Evolutionary conservation across 2,329 filamentous ascomycete genomes (phyloP).

Genomic region (Penicillium italicum): DNA sequence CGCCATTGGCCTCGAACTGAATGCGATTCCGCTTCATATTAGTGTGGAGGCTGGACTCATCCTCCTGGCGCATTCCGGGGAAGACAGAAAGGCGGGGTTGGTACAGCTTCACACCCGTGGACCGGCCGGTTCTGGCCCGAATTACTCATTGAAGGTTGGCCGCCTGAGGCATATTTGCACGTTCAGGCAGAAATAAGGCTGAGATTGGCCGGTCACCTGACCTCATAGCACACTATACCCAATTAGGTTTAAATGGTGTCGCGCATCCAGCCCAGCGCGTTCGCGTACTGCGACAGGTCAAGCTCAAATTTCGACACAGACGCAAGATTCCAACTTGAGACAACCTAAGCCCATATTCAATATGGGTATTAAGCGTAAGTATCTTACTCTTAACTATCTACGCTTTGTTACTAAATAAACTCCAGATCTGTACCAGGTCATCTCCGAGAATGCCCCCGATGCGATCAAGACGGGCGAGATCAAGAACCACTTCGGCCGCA

Average conservation of each 20-base stretch:
- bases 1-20: conserved; percentile 38
- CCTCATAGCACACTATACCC: conserved; percentile 4
- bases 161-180: conserved; percentile 19
- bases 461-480: conserved; percentile 96
- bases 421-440: conserved; percentile 69
- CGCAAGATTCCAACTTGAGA: not conserved
- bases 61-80: conserved; percentile 23
- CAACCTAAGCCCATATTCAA: conserved; percentile 12
- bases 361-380: conserved; percentile 53
- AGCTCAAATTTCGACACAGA: conserved; percentile 2
- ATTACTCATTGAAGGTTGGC: conserved; percentile 1
- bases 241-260: conserved; percentile 19
- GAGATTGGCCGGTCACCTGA: conserved; percentile 18
- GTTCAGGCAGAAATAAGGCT: conserved; percentile 5
- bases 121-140: conserved; percentile 18
- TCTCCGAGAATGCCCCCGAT: conserved; percentile 90
- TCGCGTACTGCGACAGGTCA: conserved; percentile 7
- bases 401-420: conserved; percentile 48
- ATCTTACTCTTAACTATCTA: conserved; percentile 30
- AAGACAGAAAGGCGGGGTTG: conserved; percentile 20
- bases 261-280: conserved; percentile 19
- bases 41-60: conserved; percentile 17
- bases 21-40: conserved; percentile 41
- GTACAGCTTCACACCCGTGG: not conserved
- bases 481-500: conserved; percentile 97